Evolutionary conservation across 805 yeast genomes (phyloP), one percentile per base, ranked within the genome.

Genomic region (Scheffersomyces stipitis): DNA sequence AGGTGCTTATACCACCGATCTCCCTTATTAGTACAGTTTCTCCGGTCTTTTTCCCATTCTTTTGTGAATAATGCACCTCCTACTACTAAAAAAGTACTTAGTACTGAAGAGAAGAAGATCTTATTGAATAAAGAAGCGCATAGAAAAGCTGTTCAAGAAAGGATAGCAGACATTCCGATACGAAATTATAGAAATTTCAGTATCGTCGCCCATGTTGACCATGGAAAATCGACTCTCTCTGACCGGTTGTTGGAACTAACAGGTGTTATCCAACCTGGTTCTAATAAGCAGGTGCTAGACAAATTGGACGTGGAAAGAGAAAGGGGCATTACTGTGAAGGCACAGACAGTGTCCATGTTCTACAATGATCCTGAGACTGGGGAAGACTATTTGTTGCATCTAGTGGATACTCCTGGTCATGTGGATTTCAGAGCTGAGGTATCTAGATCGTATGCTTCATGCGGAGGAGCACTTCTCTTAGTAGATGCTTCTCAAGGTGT

Each of bases 331-430:
- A 91, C 99, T 0, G 93, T 91, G 37, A 91, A 91, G 60, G 98
- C 98, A 0, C 98, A 93, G 56, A 93, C 98, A 0, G 91, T 96
- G 51, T 76, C 96, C 0, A 93, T 91, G 97, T 73, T 93, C 41
- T 89, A 89, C 58, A 71, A 73, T 24, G 66, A 68, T 36, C 65
- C 67, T 1, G 71, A 79, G 45, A 69, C 78, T 6, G 78, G 79
- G 2, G 67, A 78, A 49, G 96, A 91, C 49, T 93, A 87, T 56
- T 61, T 93, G 37, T 65, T 91, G 31, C 96, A 91, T 66, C 67
- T 91, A 30, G 96, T 93, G 30, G 99, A 91, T 60, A 91, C 98
- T 0, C 99, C 99, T 0, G 99, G 99, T 0, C 99, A 91, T 58
- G 98, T 93, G 22, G 99, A 91, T 60, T 91, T 91, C 60, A 70